Conservation (phyloP, 495 filamentous ascomycete species). For the Letharia columbiana region DNA sequence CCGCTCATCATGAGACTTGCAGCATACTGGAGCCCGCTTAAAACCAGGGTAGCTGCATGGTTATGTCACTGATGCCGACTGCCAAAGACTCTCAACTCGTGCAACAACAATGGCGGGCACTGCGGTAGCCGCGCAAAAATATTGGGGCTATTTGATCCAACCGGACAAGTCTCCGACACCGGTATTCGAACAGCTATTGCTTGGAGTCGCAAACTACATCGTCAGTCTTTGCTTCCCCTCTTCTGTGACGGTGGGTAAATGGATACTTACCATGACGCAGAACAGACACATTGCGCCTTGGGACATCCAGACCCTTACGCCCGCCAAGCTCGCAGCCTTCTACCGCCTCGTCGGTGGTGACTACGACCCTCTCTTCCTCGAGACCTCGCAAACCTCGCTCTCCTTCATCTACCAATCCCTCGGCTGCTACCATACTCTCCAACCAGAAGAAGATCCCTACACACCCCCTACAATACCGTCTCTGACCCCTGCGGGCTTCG, state of each 20-base stretch:
- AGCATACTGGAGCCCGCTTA: not conserved
- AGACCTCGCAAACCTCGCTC: conserved; percentile 62
- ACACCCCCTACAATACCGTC: conserved; percentile 69
- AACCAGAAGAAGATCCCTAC: conserved; percentile 62
- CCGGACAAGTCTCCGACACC: conserved; percentile 68
- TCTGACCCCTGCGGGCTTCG: conserved; percentile 73
- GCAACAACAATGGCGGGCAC: conserved; percentile 10
- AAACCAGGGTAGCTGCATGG: conserved; percentile 5
- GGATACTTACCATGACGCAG: conserved; percentile 30
- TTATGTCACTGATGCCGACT: conserved; percentile 5
- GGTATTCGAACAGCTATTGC: conserved; percentile 65
- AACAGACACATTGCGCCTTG: conserved; percentile 56
- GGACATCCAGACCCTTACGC: conserved; percentile 58
- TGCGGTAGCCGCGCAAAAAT: conserved; percentile 29
- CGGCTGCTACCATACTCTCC: conserved; percentile 76
- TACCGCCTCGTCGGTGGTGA: conserved; percentile 84
- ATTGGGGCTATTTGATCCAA: conserved; percentile 82
- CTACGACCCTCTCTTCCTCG: conserved; percentile 79
- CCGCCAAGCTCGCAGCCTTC: conserved; percentile 76
- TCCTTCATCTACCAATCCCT: conserved; percentile 88
- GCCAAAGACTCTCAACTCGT: not conserved
- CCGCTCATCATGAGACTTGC: not conserved
- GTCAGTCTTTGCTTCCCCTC: conserved; percentile 45
- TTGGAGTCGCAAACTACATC: conserved; percentile 71
- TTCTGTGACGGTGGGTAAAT: not conserved